Conservation (phyloP, 257 asterid genomes). For the Coffea eugenioides region DNA sequence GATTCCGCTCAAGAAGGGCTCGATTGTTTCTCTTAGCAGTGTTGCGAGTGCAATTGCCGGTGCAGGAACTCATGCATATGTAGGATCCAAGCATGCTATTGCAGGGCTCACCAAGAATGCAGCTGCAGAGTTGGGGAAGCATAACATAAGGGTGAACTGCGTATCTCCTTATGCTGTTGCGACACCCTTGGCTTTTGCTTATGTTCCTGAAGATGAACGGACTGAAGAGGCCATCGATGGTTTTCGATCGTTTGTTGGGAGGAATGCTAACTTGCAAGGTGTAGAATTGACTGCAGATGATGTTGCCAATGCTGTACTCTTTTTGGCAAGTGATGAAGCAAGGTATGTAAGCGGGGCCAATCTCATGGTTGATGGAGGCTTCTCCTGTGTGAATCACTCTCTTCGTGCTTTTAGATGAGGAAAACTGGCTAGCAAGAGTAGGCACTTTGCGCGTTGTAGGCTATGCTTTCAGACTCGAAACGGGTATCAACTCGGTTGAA, state of each 20-base stretch:
- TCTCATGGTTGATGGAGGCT: conserved; percentile 91
- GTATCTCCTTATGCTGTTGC: conserved; percentile 82
- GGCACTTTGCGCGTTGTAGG: no score
- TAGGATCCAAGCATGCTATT: conserved; percentile 87
- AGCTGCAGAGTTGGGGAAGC: conserved; percentile 89
- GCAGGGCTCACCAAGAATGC: conserved; percentile 76
- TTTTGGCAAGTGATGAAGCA: conserved; percentile 87
- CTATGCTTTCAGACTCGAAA: no score
- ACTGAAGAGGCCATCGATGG: conserved; percentile 65
- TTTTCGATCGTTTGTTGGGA: conserved; percentile 50
- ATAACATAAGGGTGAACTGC: conserved; percentile 78
- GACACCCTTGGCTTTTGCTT: conserved; percentile 60
- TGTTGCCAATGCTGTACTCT: conserved; percentile 75
- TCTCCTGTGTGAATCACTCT: conserved; percentile 59
- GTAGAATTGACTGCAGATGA: conserved; percentile 60
- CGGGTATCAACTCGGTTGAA: no score
- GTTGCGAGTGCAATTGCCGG: conserved; percentile 60
- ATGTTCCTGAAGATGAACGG: conserved; percentile 74
- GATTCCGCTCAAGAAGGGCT: conserved; percentile 76
- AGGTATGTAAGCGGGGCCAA: conserved; percentile 80
- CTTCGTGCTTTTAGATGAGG: conserved; percentile 56
- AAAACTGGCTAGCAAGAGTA: background rate
- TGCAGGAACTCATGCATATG: conserved; percentile 63
- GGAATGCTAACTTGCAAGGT: conserved; percentile 77
- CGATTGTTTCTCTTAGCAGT: conserved; percentile 68